A percentile compares a stretch with the other conserved stretches of the same genome.
Evolutionary conservation across 2,329 filamentous ascomycete genomes (phyloP).

Genomic region (Talaromyces marneffei): DNA sequence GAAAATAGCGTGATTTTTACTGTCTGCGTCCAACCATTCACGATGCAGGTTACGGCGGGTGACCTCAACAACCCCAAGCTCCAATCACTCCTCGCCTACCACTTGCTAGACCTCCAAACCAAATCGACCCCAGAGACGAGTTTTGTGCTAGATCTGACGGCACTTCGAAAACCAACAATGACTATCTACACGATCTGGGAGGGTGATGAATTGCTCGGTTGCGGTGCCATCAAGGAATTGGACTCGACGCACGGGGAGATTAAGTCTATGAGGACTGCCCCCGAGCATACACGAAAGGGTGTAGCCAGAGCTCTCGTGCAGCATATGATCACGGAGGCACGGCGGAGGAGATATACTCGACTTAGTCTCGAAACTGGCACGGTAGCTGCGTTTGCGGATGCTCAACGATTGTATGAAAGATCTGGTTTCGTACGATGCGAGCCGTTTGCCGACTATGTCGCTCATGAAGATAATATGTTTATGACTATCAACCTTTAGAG

Average conservation of each 20-base stretch:
- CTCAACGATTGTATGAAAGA: not conserved
- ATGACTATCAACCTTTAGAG: not conserved
- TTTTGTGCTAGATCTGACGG: not conserved
- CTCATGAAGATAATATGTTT: not conserved
- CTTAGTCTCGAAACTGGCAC: not conserved
- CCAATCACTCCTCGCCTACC: not conserved
- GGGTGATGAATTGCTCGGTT: not conserved
- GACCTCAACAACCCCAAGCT: not conserved
- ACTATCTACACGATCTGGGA: not conserved
- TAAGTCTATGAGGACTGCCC: slow-evolving; percentile 1
- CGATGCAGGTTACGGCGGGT: slow-evolving; percentile 27
- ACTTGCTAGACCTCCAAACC: not conserved
- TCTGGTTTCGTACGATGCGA: not conserved
- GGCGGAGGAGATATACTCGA: not conserved
- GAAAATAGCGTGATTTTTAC: not conserved
- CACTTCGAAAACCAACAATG: not conserved
- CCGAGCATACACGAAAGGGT: not conserved
- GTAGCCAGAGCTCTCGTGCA: not conserved
- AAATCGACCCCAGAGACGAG: not conserved
- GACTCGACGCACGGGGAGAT: not conserved
- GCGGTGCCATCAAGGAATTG: not conserved
- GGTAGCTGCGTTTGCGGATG: not conserved
- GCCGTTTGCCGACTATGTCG: not conserved
- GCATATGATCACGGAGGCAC: not conserved
- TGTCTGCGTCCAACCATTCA: slow-evolving; percentile 23